A percentile compares a stretch with the other conserved stretches of the same genome.
Conservation (phyloP, 331 rosid genomes). For the Phaseolus coccineus region DNA sequence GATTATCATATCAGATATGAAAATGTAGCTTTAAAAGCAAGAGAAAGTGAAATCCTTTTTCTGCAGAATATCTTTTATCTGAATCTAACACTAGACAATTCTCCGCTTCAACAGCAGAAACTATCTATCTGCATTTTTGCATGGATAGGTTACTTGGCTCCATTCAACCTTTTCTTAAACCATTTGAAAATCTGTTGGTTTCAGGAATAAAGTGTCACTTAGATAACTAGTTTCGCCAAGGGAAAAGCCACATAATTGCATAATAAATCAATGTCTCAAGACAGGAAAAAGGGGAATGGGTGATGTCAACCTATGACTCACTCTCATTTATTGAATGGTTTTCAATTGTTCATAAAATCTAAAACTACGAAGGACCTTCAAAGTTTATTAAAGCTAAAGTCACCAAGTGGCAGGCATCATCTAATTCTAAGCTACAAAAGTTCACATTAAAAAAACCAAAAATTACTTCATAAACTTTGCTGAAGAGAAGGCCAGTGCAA, state of each 20-base stretch:
- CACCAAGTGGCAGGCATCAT: constrained; percentile 13
- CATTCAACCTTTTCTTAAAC: constrained; percentile 3
- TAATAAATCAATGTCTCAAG: constrained; percentile 9
- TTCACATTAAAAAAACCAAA: neutral
- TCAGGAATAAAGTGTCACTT: neutral
- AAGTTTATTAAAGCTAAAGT: constrained; percentile 1
- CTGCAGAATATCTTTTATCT: constrained; percentile 17
- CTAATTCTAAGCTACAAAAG: constrained; percentile 13
- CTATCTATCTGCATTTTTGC: constrained; percentile 18
- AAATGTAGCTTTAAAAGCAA: constrained; percentile 32
- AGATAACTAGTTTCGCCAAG: constrained; percentile 10
- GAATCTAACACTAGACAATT: constrained; percentile 24
- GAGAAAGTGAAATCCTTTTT: constrained; percentile 1
- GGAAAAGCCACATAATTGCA: constrained; percentile 4
- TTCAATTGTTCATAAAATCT: constrained; percentile 21
- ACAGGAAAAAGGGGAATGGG: neutral
- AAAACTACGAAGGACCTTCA: constrained; percentile 13
- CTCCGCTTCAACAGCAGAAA: constrained; percentile 7
- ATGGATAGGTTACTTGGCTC: constrained; percentile 19
- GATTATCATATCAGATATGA: constrained; percentile 42
- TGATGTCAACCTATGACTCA: neutral
- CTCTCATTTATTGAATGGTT: constrained; percentile 24
- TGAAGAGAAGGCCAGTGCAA: constrained; percentile 8
- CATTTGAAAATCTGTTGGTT: constrained; percentile 17
- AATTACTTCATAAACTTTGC: constrained; percentile 1